Conservation (phyloP, 345 rosid genomes). For the Camelina neglecta region DNA sequence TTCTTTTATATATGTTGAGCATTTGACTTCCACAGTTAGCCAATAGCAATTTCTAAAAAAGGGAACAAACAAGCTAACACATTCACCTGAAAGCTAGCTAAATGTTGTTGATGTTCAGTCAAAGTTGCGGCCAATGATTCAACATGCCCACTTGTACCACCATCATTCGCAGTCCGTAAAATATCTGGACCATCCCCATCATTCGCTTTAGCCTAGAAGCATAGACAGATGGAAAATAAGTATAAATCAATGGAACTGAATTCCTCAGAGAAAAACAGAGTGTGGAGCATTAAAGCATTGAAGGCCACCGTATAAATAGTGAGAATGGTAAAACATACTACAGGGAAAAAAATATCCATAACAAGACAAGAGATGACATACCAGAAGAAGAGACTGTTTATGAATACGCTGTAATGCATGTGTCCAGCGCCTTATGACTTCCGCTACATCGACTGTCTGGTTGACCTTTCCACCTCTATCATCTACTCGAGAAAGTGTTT, state of each 20-base stretch:
- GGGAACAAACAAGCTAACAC: constrained; percentile 17
- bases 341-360: neutral
- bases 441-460: constrained; percentile 95
- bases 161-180: constrained; percentile 73
- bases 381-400: constrained; percentile 96
- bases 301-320: neutral
- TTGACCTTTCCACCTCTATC: constrained; percentile 89
- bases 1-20: neutral
- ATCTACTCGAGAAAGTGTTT: constrained; percentile 69
- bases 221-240: constrained; percentile 30
- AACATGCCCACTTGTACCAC: constrained; percentile 83
- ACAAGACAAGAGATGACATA: constrained; percentile 48
- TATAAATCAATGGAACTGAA: constrained; percentile 2
- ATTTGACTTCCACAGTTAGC: constrained; percentile 28
- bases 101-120: constrained; percentile 95
- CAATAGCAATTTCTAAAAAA: constrained; percentile 11
- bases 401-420: constrained; percentile 99
- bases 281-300: constrained; percentile 14
- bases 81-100: constrained; percentile 94
- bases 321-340: constrained; percentile 25
- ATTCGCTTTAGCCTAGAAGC: constrained; percentile 87
- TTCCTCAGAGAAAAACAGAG: constrained; percentile 8
- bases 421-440: constrained; percentile 97
- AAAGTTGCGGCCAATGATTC: constrained; percentile 93
- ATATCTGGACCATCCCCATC: constrained; percentile 99